These are phyloP conservation scores for Lasiosphaeria ovina DNA, from an alignment of 495 filamentous ascomycete genomes.

Conservation along the genomic window DNA sequence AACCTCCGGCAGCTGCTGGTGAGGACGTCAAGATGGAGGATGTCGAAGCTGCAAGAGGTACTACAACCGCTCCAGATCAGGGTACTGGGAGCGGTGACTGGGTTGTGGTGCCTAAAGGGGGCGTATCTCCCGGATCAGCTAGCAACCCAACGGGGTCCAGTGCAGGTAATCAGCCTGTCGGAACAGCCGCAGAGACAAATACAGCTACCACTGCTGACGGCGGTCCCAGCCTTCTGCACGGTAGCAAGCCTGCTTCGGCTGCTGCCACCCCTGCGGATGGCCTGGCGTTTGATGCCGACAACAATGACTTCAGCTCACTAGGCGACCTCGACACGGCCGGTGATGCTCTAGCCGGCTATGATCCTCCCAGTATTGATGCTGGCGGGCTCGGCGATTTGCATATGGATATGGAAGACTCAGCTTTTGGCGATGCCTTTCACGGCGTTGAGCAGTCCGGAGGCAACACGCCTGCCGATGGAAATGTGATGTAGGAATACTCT, in stretches of 20 bases:
- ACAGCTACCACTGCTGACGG: neutral
- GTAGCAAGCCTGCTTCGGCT: constrained; percentile 38
- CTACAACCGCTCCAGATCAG: constrained; percentile 36
- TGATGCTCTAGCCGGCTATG: constrained; percentile 46
- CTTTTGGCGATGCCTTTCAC: constrained; percentile 58
- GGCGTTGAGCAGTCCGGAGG: constrained; percentile 38
- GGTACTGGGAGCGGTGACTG: constrained; percentile 50
- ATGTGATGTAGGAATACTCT: neutral
- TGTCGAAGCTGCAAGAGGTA: constrained; percentile 17
- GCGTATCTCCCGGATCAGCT: constrained; percentile 23
- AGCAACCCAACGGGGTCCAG: constrained; percentile 23
- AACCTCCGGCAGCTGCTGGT: constrained; percentile 5
- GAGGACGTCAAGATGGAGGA: constrained; percentile 40
- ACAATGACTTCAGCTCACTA: constrained; percentile 53
- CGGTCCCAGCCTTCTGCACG: constrained; percentile 5
- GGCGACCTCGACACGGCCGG: constrained; percentile 53
- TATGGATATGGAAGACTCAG: constrained; percentile 53
- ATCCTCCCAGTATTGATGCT: constrained; percentile 27
- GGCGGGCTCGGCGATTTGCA: constrained; percentile 44
- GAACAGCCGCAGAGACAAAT: constrained; percentile 15
- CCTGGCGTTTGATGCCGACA: constrained; percentile 38
- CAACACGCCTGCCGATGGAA: constrained; percentile 19
- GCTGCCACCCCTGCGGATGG: constrained; percentile 37
- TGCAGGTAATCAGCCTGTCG: constrained; percentile 14
- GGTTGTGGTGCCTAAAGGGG: constrained; percentile 54